phyloP scores from a whole-genome alignment of 2,329 filamentous ascomycete genomes.

The Pestalotiopsis sp. region DNA sequence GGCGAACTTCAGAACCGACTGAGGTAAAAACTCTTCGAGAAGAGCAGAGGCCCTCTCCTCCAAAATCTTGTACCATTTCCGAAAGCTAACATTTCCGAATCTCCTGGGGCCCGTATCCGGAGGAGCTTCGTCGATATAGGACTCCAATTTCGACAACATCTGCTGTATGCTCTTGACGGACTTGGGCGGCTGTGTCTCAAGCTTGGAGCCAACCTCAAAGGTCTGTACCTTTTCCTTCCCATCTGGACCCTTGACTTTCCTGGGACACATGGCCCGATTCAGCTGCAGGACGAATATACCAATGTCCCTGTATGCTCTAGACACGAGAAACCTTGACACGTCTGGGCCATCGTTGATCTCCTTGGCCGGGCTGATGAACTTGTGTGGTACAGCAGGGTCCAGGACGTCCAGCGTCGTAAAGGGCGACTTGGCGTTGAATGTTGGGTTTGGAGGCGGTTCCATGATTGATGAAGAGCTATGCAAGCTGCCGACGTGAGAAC shows the following conservation, averaged over 20 bases:
- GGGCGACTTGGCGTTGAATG: neutral
- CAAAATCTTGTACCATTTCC: slow-evolving; percentile 77
- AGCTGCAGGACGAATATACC: slow-evolving; percentile 87
- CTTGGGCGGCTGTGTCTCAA: slow-evolving; percentile 46
- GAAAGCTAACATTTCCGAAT: slow-evolving; percentile 91
- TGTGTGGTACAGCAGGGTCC: slow-evolving; percentile 49
- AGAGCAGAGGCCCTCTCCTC: slow-evolving; percentile 61
- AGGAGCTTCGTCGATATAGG: slow-evolving; percentile 75
- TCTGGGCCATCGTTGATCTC: slow-evolving; percentile 84
- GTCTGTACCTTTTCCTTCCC: slow-evolving; percentile 47
- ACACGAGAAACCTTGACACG: slow-evolving; percentile 78
- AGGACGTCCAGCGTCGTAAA: slow-evolving; percentile 50
- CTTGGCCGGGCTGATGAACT: slow-evolving; percentile 73
- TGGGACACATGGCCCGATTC: slow-evolving; percentile 82
- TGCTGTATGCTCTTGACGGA: slow-evolving; percentile 66
- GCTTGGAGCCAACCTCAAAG: slow-evolving; percentile 45
- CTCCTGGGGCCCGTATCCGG: slow-evolving; percentile 84
- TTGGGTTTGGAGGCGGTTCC: slow-evolving; percentile 8
- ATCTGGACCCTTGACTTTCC: slow-evolving; percentile 45
- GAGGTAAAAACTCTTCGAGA: slow-evolving; percentile 58
- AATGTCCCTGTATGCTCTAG: slow-evolving; percentile 84
- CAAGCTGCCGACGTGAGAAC: neutral
- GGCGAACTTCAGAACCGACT: slow-evolving; percentile 30
- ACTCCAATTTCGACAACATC: slow-evolving; percentile 66
- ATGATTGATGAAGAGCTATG: neutral